phyloP scores from a whole-genome alignment of 352 stramenopile genomes.

The Blastocystis sp. region DNA sequence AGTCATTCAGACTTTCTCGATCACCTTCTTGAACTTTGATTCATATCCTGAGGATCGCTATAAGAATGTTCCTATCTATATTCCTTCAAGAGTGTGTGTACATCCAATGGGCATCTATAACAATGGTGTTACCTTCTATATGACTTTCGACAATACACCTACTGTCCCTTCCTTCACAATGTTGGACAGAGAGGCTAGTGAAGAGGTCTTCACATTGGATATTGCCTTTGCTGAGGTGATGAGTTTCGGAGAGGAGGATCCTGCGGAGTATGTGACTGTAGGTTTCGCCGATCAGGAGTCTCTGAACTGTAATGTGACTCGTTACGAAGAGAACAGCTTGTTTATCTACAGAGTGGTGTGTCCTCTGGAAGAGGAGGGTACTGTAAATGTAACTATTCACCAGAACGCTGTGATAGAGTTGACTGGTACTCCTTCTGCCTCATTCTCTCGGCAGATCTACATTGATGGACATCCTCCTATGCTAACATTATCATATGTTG shows the following conservation, averaged over 20 bases:
- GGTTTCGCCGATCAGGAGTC: background rate
- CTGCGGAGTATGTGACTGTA: background rate
- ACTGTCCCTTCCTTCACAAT: slow-evolving; percentile 14
- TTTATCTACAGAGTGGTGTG: background rate
- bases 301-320: background rate
- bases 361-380: slow-evolving; percentile 2
- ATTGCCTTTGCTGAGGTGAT: background rate
- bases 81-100: slow-evolving; percentile 17
- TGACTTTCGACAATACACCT: slow-evolving; percentile 28
- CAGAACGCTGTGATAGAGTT: background rate
- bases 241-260: background rate
- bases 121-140: background rate
- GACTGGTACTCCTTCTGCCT: background rate
- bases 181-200: background rate
- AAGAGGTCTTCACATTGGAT: slow-evolving; percentile 7
- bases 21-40: slow-evolving; percentile 60
- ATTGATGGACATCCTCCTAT: slow-evolving; percentile 2
- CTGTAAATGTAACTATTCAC: background rate
- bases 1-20: slow-evolving; percentile 36
- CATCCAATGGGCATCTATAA: background rate
- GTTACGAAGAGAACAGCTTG: background rate
- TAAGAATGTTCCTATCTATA: slow-evolving; percentile 30
- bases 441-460: background rate
- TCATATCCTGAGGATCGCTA: background rate
- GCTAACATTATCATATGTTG: background rate